Evolutionary conservation across 2,329 filamentous ascomycete genomes (phyloP), one percentile per base, ranked within the genome.

Genomic region (Beauveria varroae): DNA sequence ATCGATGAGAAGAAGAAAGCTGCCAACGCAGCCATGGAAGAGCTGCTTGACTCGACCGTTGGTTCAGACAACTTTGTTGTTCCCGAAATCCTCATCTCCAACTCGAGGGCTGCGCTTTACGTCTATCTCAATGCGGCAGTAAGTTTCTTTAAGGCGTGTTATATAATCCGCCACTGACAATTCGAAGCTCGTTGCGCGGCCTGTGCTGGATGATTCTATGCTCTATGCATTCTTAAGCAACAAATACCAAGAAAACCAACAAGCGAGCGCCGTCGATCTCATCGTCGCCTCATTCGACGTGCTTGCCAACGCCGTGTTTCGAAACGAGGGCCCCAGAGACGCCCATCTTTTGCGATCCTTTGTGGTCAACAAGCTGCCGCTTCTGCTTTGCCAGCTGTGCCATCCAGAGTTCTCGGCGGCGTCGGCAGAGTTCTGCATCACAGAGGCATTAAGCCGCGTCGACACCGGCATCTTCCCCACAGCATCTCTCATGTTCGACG

Each of bases 231-330:
- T 93, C 73, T 75, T 98, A 47, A 86, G 91, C 67, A 91, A 93
- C 66, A 84, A 93, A 71, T 97, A 96, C 70, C 88, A 89, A 83
- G 89, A 88, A 44, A 89, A 96, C 68, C 81, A 89, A 47, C 89
- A 93, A 72, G 82, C 84, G 14, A 86, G 91, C 50, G 86, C 90
- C 0, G 85, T 91, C 59, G 92, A 97, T 68, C 79, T 98, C 2
- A 89, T 98, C 47, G 83, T 93, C 10, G 91, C 92, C 1, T 87
- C 92, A 0, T 98, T 99, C 69, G 93, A 98, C 68, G 83, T 96
- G 5, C 79, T 99, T 18, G 90, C 92, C 41, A 96, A 96, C 68
- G 89, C 89, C 5, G 89, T 93, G 64, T 90, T 95, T 66, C 85
- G 81, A 6, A 81, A 79, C 49, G 81, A 85, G 64, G 78, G 78